phyloP scores from a whole-genome alignment of 2,329 filamentous ascomycete genomes.

The Colletotrichum camelliae region DNA sequence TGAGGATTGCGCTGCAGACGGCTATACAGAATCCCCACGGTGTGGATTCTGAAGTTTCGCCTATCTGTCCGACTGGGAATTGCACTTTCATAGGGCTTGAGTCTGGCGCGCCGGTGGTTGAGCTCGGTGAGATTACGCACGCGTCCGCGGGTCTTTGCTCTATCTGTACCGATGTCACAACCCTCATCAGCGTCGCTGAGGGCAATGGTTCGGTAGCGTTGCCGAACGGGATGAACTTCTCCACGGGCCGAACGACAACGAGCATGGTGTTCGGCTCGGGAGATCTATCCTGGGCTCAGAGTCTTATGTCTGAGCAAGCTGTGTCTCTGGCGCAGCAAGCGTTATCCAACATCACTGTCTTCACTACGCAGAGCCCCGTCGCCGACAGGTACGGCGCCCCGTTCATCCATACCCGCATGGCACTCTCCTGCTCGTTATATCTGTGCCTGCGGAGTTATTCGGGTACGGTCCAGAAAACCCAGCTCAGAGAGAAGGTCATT shows the following conservation, averaged over 20 bases:
- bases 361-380: not conserved
- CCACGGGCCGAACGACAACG: rapidly evolving
- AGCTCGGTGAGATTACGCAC: not conserved
- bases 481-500: not conserved
- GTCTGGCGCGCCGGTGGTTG: not conserved
- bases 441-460: not conserved
- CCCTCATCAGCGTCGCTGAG: not conserved
- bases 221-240: not conserved
- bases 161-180: not conserved
- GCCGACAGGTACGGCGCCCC: not conserved
- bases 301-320: not conserved
- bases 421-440: not conserved
- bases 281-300: not conserved
- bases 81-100: not conserved
- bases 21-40: not conserved
- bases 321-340: rapidly evolving
- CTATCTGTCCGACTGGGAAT: not conserved
- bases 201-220: not conserved
- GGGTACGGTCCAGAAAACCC: not conserved
- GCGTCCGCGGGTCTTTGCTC: not conserved
- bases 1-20: not conserved
- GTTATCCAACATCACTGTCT: not conserved
- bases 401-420: not conserved
- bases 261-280: not conserved
- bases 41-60: not conserved